These are phyloP conservation scores for Stylonectria norvegica DNA, from an alignment of 2,329 filamentous ascomycete genomes.

Conservation along the genomic window DNA sequence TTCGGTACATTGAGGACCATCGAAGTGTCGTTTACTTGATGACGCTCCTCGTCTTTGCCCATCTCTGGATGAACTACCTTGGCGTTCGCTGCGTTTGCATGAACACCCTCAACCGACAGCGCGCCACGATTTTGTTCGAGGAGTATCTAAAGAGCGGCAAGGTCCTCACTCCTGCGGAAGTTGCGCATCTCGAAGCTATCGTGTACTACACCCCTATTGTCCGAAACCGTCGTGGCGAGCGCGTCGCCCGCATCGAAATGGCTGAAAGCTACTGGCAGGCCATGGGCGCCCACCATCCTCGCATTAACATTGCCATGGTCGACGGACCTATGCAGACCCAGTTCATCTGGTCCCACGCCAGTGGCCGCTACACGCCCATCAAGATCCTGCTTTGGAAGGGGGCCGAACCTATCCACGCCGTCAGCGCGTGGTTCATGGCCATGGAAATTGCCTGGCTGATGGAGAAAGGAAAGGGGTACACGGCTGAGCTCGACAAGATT, in stretches of 20 bases:
- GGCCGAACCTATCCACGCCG: constrained; percentile 27
- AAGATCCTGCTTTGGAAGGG: constrained; percentile 36
- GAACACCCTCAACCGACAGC: constrained; percentile 79
- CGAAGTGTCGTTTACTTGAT: constrained; percentile 71
- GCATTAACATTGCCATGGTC: constrained; percentile 23
- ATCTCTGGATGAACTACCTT: constrained; percentile 80
- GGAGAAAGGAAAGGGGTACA: constrained; percentile 21
- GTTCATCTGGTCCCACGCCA: constrained; percentile 28
- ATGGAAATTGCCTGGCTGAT: constrained; percentile 37
- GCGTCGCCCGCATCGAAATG: constrained; percentile 38
- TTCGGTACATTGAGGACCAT: constrained; percentile 69
- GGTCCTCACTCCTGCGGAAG: constrained; percentile 62
- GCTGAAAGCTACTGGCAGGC: constrained; percentile 41
- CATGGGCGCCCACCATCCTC: constrained; percentile 16
- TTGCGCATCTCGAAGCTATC: constrained; percentile 62
- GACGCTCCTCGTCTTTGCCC: constrained; percentile 67
- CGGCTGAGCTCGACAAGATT: constrained; percentile 16
- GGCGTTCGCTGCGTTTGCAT: constrained; percentile 83
- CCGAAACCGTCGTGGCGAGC: constrained; percentile 25
- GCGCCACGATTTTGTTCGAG: constrained; percentile 74
- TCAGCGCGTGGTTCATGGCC: constrained; percentile 37
- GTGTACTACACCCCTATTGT: constrained; percentile 44
- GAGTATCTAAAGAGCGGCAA: constrained; percentile 47
- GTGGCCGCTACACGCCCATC: constrained; percentile 23
- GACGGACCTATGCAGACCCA: constrained; percentile 30